Conservation (phyloP, 140 eudicot genomes). For the Stevia rebaudiana region DNA sequence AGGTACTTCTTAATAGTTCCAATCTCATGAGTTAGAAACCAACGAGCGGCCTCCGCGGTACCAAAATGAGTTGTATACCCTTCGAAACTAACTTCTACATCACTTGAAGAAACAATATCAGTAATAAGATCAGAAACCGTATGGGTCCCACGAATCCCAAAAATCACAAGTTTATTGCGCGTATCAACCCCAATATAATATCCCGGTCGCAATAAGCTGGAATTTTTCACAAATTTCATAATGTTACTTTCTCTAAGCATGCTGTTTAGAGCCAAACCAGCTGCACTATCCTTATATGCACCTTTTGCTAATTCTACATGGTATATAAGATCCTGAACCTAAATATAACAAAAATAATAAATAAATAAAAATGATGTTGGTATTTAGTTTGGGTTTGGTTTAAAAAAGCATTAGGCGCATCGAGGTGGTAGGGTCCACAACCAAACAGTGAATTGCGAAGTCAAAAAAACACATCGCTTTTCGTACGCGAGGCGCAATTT, state of each 20-base stretch:
- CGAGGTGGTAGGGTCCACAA: no score
- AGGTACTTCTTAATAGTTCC: conserved; percentile 69
- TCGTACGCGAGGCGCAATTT: no score
- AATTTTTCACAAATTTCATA: conserved; percentile 67
- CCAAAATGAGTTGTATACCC: conserved; percentile 94
- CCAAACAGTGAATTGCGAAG: no score
- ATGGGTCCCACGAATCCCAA: conserved; percentile 97
- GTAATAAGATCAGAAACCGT: conserved; percentile 79
- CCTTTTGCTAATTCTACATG: conserved; percentile 87
- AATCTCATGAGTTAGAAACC: conserved; percentile 81
- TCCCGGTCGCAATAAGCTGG: conserved; percentile 82
- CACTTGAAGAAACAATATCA: conserved; percentile 76
- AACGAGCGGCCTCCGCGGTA: conserved; percentile 92
- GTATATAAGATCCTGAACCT: conserved; percentile 91
- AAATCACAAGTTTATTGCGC: conserved; percentile 69
- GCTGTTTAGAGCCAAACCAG: conserved; percentile 63
- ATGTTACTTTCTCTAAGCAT: conserved; percentile 91
- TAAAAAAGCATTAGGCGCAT: no score
- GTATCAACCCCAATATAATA: conserved; percentile 78
- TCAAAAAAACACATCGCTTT: no score
- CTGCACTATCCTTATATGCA: conserved; percentile 58
- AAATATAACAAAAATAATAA: neutral
- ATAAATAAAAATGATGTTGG: neutral
- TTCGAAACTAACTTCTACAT: conserved; percentile 70
- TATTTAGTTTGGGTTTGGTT: neutral